Percentiles rank a stretch among this genome's conserved stretches.
Evolutionary conservation across 441 rosid species (phyloP).

Genomic region (Isatis lusitanica): DNA sequence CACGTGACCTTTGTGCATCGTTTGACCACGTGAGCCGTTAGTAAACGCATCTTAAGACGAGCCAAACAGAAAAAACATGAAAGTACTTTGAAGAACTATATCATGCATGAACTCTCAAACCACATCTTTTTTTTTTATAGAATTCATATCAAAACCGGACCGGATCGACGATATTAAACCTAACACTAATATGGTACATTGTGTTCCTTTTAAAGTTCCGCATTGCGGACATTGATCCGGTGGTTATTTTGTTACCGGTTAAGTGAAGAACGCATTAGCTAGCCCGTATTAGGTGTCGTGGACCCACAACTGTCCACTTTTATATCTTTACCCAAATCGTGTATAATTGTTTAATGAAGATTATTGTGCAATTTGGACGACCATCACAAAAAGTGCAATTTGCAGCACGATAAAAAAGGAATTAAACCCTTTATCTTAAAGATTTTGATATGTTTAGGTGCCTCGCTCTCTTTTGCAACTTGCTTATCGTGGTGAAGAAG

Average conservation of each 20-base stretch:
- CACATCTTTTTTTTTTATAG: background rate
- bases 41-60: background rate
- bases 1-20: conserved; percentile 29
- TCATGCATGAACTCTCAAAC: background rate
- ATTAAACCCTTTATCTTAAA: background rate
- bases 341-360: conserved; percentile 7
- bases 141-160: background rate
- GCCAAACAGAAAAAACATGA: background rate
- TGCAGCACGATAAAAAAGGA: conserved; percentile 25
- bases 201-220: background rate
- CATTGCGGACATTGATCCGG: background rate
- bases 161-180: background rate
- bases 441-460: conserved; percentile 16
- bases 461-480: conserved; percentile 32
- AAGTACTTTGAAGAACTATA: background rate
- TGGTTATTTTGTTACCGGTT: conserved; percentile 12
- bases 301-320: conserved; percentile 11
- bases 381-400: conserved; percentile 18
- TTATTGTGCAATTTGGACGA: conserved; percentile 9
- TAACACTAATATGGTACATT: background rate
- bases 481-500: conserved; percentile 31
- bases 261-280: background rate
- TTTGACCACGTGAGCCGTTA: conserved; percentile 27
- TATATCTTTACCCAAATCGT: conserved; percentile 5
- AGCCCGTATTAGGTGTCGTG: conserved; percentile 5